Base-by-base conservation (phyloP, 495 filamentous ascomycete species). In the Aspergillus indologenus region DNA sequence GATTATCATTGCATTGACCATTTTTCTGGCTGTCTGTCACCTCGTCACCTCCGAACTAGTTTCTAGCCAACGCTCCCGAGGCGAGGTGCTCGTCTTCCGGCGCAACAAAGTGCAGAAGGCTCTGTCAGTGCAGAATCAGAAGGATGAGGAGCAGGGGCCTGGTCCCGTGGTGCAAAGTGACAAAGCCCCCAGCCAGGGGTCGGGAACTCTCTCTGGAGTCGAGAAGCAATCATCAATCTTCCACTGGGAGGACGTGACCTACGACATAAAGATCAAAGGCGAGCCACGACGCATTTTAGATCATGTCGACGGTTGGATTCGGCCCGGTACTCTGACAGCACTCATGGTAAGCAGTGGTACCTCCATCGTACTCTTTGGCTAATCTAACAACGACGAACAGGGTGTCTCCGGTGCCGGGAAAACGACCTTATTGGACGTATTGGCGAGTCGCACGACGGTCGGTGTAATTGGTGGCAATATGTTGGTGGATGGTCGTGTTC, bases 181-280 rank as follows among this genome's bases (percentile, higher is more conserved):
- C 22, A 54, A 59, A 0, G 45, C 65, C 4, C 75, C 65, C 21
- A 68, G 69, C 18, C 67, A 73, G 26, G 34, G 34, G 34, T 54
- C 72, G 15, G 62, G 75, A 14, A 71, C 71, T 12, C 58, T 83
- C 18, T 64, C 79, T 54, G 54, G 52, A 45, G 65, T 81, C 40
- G 70, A 76, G 44, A 60, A 63, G 52, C 75, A 78, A 45, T 67
- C 66, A 1, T 85, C 85, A 54, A 83, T 92, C 34, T 85, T 93
- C 59, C 89, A 86, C 5, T 93, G 87, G 88, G 81, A 87, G 60
- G 79, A 87, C 58, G 80, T 95, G 11, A 82, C 76, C 59, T 93
- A 92, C 59, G 82, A 82, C 22, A 86, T 90, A 40, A 79, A 82
- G n/a, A 81, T 81, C 63, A 79, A 86, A 54, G 79, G 74, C 14